Conservation (phyloP, 1,139 yeast genomes). For the Pichia terricola region DNA sequence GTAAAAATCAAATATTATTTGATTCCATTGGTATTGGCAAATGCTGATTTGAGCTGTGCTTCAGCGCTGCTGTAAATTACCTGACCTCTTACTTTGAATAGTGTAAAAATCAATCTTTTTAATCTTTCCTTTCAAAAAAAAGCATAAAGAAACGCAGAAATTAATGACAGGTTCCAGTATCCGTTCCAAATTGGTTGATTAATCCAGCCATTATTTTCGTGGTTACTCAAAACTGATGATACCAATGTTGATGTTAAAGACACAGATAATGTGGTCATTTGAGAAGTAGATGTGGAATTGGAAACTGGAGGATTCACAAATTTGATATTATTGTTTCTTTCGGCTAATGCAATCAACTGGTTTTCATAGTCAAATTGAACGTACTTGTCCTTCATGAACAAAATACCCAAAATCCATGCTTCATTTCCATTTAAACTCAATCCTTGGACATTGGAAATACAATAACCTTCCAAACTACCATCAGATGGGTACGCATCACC, state of each 20-base stretch:
- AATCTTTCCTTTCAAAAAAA: background rate
- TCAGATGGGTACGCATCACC: slow-evolving; percentile 36
- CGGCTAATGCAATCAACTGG: slow-evolving; percentile 44
- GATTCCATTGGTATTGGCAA: too few relatives aligned
- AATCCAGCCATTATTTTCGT: background rate
- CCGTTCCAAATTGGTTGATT: background rate
- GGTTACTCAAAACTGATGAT: background rate
- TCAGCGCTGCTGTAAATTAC: too few relatives aligned
- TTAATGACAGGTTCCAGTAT: background rate
- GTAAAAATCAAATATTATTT: too few relatives aligned
- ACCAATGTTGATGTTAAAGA: slow-evolving; percentile 1
- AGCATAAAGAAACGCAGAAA: background rate
- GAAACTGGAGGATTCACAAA: slow-evolving; percentile 11
- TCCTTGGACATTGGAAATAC: slow-evolving; percentile 64
- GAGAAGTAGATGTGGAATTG: background rate
- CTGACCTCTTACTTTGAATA: too few relatives aligned
- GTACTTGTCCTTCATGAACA: slow-evolving; percentile 48
- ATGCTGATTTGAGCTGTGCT: too few relatives aligned
- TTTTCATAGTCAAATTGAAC: slow-evolving; percentile 49
- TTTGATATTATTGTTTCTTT: slow-evolving; percentile 17
- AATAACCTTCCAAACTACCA: slow-evolving; percentile 36
- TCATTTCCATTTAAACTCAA: slow-evolving; percentile 26
- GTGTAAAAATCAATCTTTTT: too few relatives aligned
- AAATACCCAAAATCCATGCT: slow-evolving; percentile 49
- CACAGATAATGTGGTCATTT: background rate